Evolutionary conservation across 1,139 yeast species (phyloP).

Genomic region (Taphrina sp.): DNA sequence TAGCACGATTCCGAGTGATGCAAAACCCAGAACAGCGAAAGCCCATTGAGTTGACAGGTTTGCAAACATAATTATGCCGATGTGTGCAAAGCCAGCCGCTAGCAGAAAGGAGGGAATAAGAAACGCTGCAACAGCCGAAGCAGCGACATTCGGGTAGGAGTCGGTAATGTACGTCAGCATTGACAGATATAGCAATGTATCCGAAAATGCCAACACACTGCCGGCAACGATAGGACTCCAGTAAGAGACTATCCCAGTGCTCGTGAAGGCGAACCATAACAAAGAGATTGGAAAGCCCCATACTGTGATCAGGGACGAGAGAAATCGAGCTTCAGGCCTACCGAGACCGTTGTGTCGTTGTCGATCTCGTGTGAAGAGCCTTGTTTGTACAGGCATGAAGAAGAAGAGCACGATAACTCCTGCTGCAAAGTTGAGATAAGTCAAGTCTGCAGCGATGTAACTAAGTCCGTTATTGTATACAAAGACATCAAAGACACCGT

Average conservation of each 20-base stretch:
- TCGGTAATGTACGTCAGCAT: constrained; percentile 54
- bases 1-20: constrained; percentile 23
- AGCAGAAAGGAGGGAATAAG: constrained; percentile 30
- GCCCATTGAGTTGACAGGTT: constrained; percentile 31
- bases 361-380: constrained; percentile 28
- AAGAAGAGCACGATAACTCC: constrained; percentile 31
- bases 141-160: constrained; percentile 56
- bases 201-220: constrained; percentile 36
- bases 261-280: constrained; percentile 39
- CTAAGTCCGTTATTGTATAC: constrained; percentile 28
- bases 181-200: constrained; percentile 45
- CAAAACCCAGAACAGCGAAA: constrained; percentile 28
- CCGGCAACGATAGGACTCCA: constrained; percentile 38
- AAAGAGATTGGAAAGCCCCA: constrained; percentile 33
- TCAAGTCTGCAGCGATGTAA: constrained; percentile 29
- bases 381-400: constrained; percentile 40
- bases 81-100: constrained; percentile 33
- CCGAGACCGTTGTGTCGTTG: constrained; percentile 25
- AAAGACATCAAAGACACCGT: constrained; percentile 33
- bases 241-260: constrained; percentile 35
- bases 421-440: constrained; percentile 31
- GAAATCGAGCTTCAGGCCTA: constrained; percentile 33
- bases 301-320: constrained; percentile 19
- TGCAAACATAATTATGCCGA: constrained; percentile 33
- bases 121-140: constrained; percentile 64